These are phyloP conservation scores for Colletotrichum musicola DNA, from an alignment of 2,329 filamentous ascomycete species.

Conservation along the genomic window DNA sequence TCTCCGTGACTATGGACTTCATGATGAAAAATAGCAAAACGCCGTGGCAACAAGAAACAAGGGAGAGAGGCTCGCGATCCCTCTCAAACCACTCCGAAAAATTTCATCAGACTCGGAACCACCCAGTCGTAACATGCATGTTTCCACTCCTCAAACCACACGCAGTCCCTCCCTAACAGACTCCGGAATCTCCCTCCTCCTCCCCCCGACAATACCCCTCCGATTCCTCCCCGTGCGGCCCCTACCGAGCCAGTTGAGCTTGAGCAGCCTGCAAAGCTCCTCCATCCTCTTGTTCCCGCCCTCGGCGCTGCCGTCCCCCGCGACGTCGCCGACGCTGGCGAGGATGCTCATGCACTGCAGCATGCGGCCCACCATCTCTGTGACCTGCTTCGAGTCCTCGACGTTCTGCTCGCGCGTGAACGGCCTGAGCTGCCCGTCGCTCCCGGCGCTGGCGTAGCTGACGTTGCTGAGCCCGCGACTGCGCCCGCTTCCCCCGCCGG, in stretches of 20 bases:
- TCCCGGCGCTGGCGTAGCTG: conserved; percentile 69
- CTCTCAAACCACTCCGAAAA: background rate
- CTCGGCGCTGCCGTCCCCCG: conserved; percentile 71
- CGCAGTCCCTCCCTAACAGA: conserved; percentile 51
- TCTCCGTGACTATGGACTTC: conserved; percentile 13
- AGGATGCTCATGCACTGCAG: conserved; percentile 95
- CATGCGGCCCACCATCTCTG: conserved; percentile 95
- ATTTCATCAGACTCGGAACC: background rate
- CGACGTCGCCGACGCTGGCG: conserved; percentile 68
- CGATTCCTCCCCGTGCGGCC: conserved; percentile 91
- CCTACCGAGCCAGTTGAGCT: conserved; percentile 95
- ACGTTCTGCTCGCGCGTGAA: conserved; percentile 72
- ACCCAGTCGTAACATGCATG: background rate
- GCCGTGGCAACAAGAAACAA: background rate
- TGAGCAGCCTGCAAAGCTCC: conserved; percentile 86
- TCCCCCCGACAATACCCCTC: conserved; percentile 85
- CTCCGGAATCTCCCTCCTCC: conserved; percentile 57
- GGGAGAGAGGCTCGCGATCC: background rate
- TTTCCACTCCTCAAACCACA: conserved; percentile 46
- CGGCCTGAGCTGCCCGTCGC: conserved; percentile 60
- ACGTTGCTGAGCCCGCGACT: conserved; percentile 91
- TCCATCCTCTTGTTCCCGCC: conserved; percentile 80
- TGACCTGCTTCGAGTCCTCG: conserved; percentile 82
- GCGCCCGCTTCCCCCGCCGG: conserved; percentile 62
- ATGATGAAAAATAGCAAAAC: conserved; percentile 2